Percentiles rank a stretch among this genome's conserved stretches.
These are phyloP conservation scores for Trichophyton rubrum DNA, from an alignment of 2,329 filamentous ascomycete species.

Conservation along the genomic window DNA sequence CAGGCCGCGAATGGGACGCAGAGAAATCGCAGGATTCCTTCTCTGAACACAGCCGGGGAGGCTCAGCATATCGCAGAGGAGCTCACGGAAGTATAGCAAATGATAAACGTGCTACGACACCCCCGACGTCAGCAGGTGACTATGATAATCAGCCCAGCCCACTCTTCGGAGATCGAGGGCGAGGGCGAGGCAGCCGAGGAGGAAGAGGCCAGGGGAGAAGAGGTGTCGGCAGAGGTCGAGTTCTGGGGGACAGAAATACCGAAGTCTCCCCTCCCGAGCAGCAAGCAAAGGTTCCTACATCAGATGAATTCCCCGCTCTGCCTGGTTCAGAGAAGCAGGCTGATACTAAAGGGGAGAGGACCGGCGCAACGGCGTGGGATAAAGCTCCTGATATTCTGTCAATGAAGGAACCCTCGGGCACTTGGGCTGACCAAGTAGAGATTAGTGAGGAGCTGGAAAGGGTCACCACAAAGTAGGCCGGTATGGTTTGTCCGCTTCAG, in stretches of 20 bases:
- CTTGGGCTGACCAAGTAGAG: conserved; percentile 6
- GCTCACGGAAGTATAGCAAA: conserved; percentile 41
- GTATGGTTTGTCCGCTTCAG: not conserved
- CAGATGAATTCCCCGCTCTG: conserved; percentile 1
- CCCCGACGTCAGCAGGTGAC: not conserved
- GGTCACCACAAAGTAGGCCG: not conserved
- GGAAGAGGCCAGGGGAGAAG: conserved; percentile 23
- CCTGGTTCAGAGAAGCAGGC: not conserved
- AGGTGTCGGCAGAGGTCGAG: conserved; percentile 6
- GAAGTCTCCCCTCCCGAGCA: not conserved
- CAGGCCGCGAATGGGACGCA: conserved; percentile 50
- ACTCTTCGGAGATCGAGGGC: not conserved
- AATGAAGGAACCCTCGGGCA: not conserved
- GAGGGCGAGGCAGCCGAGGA: conserved; percentile 1
- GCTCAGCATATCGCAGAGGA: conserved; percentile 37
- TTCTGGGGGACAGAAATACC: not conserved
- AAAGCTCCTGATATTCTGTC: not conserved
- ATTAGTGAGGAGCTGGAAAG: not conserved
- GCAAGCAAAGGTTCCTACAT: not conserved
- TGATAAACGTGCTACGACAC: conserved; percentile 18
- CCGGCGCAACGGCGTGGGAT: not conserved
- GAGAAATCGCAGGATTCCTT: conserved; percentile 48
- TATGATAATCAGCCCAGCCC: not conserved
- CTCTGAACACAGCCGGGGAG: conserved; percentile 22
- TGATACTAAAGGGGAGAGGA: not conserved